A percentile compares a stretch with the other conserved stretches of the same genome.
Evolutionary conservation across 805 yeast species (phyloP).

Genomic region (Schwanniomyces pseudopolymorphus): DNA sequence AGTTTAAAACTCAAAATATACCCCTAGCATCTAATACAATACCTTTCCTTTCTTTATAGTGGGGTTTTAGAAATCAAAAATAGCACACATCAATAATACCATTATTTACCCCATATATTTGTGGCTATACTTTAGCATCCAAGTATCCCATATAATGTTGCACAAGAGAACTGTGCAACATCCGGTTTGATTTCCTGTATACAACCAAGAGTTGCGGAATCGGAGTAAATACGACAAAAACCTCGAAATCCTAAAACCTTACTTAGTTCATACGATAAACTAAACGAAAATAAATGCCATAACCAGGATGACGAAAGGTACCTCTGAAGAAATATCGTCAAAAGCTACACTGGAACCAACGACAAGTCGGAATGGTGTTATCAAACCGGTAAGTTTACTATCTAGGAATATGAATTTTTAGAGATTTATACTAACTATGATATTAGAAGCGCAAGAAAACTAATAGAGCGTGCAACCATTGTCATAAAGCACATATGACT

Average conservation of each 20-base stretch:
- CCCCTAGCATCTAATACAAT: too few species aligned
- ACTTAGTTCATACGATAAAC: background rate
- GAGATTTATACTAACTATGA: background rate
- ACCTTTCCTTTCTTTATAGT: too few species aligned
- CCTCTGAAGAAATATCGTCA: background rate
- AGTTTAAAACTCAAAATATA: too few species aligned
- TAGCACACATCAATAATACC: too few species aligned
- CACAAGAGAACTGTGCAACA: background rate
- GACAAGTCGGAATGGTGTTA: background rate
- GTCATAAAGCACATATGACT: slow-evolving; percentile 88
- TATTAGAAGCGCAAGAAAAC: slow-evolving; percentile 57
- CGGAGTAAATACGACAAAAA: background rate
- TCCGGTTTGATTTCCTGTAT: background rate
- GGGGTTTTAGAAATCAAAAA: too few species aligned
- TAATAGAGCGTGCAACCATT: slow-evolving; percentile 84
- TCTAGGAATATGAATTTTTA: background rate
- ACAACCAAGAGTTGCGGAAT: background rate
- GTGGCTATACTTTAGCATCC: too few species aligned
- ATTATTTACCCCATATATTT: too few species aligned
- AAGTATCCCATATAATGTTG: too few species aligned
- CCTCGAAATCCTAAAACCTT: background rate
- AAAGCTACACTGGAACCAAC: background rate
- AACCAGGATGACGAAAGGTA: background rate
- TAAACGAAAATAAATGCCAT: background rate
- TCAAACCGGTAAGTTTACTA: slow-evolving; percentile 5